Percentiles rank a stretch among this genome's conserved stretches.
phyloP scores from a whole-genome alignment of 1,284 basidiomycete species.

The Pseudozyma thailandica region DNA sequence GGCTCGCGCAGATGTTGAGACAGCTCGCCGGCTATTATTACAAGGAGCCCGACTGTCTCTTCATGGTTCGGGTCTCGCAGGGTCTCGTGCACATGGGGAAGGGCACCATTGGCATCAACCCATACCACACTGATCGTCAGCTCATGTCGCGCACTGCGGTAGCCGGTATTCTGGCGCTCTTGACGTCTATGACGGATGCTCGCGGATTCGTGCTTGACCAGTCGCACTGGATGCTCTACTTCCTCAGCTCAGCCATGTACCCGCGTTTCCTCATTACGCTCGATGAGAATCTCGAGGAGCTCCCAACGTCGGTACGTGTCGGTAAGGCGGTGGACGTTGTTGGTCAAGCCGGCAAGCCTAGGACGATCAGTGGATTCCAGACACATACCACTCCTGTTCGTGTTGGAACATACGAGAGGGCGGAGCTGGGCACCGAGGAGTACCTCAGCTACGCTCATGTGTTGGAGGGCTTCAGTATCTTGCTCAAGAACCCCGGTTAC shows the following conservation, averaged over 20 bases:
- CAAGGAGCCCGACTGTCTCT: conserved; percentile 96
- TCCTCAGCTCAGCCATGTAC: conserved; percentile 94
- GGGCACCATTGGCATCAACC: conserved; percentile 96
- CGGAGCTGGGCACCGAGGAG: conserved; percentile 96
- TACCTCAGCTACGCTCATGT: conserved; percentile 85
- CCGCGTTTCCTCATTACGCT: conserved; percentile 98
- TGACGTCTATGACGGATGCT: conserved; percentile 92
- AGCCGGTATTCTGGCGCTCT: conserved; percentile 87
- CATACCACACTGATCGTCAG: conserved; percentile 92
- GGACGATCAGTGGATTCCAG: conserved; percentile 71
- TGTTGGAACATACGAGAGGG: conserved; percentile 89
- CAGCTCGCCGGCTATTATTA: conserved; percentile 96
- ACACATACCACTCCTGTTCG: conserved; percentile 96
- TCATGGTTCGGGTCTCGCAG: conserved; percentile 95
- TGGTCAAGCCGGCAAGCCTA: conserved; percentile 69
- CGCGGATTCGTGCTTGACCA: conserved; percentile 93
- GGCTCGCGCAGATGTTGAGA: conserved; percentile 95
- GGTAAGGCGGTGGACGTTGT: conserved; percentile 75
- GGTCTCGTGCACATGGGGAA: conserved; percentile 99
- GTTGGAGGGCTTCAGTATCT: conserved; percentile 63
- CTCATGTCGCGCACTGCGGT: conserved; percentile 90
- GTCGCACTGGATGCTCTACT: conserved; percentile 98
- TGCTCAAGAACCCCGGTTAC: conserved; percentile 70
- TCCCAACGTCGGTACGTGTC: conserved; percentile 91
- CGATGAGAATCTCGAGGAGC: conserved; percentile 77